Evolutionary conservation across 2,329 filamentous ascomycete genomes (phyloP).

Genomic region (Claviceps pusilla): DNA sequence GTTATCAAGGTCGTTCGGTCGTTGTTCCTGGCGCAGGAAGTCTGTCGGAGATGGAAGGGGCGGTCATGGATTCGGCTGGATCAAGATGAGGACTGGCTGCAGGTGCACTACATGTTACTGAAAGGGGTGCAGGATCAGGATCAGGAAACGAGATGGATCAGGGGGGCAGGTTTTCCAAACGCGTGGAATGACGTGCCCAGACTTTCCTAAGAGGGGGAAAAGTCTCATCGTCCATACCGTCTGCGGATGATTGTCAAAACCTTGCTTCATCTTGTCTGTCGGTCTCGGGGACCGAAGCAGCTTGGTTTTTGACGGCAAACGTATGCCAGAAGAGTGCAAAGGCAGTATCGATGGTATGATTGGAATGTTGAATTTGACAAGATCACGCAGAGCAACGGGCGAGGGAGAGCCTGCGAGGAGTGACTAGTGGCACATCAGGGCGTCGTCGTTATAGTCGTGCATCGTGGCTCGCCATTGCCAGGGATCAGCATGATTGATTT

Average conservation of each 20-base stretch:
- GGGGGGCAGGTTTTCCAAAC: constrained; percentile 46
- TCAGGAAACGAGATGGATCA: constrained; percentile 40
- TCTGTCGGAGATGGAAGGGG: constrained; percentile 29
- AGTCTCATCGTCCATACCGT: too few species aligned
- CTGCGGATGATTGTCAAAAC: too few species aligned
- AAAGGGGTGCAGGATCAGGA: constrained; percentile 43
- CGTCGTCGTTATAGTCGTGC: too few species aligned
- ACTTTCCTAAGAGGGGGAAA: not conserved
- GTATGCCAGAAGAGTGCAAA: not conserved
- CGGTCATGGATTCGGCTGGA: constrained; percentile 37
- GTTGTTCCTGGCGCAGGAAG: constrained; percentile 45
- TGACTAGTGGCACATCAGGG: too few species aligned
- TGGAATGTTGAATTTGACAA: too few species aligned
- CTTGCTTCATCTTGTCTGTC: too few species aligned
- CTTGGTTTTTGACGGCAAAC: not conserved
- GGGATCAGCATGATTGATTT: too few species aligned
- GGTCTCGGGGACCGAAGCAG: too few species aligned
- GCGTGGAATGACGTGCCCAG: constrained; percentile 42
- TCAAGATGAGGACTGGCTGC: constrained; percentile 43
- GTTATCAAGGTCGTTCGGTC: constrained; percentile 60
- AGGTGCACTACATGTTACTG: constrained; percentile 44
- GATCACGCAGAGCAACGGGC: too few species aligned
- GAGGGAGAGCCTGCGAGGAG: too few species aligned
- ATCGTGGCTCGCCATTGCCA: too few species aligned
- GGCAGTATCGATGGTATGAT: not conserved